These are phyloP conservation scores for Beta lomatogona DNA, from an alignment of 179 eudicot species.

Conservation along the genomic window DNA sequence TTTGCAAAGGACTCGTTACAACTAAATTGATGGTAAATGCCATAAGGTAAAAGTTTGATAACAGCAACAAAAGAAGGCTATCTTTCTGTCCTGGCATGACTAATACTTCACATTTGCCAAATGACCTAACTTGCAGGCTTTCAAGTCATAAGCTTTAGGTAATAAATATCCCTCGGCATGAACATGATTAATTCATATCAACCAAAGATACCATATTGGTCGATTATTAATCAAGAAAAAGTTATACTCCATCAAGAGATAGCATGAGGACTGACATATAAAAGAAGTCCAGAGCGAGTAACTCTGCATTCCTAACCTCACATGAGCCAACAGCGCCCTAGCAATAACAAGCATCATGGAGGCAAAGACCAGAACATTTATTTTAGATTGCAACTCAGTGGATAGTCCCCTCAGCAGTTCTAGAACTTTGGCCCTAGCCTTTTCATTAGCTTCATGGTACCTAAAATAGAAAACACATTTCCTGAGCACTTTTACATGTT, in stretches of 20 bases:
- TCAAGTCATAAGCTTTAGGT: not conserved
- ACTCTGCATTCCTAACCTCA: conserved; percentile 58
- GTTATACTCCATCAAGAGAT: not conserved
- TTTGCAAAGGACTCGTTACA: not conserved
- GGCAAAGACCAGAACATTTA: conserved; percentile 80
- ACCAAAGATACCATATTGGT: not conserved
- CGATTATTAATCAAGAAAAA: not conserved
- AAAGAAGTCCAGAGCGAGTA: conserved; percentile 15
- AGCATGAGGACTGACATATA: conserved; percentile 12
- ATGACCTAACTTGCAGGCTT: not conserved
- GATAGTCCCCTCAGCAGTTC: conserved; percentile 82
- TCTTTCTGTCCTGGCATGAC: not conserved
- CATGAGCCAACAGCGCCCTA: conserved; percentile 91
- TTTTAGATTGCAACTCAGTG: conserved; percentile 71
- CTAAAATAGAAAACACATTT: conserved; percentile 43
- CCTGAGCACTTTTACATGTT: not conserved
- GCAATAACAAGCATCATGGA: conserved; percentile 95
- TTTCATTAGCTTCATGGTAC: conserved; percentile 82
- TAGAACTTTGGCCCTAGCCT: conserved; percentile 79
- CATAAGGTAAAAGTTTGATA: not conserved
- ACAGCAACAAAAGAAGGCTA: not conserved
- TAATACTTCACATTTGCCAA: not conserved
- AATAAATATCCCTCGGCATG: not conserved
- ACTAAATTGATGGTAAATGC: not conserved
- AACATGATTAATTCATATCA: not conserved